Evolutionary conservation across 768 basidiomycete genomes (phyloP).

Genomic region (Rhodotorula paludigena): DNA sequence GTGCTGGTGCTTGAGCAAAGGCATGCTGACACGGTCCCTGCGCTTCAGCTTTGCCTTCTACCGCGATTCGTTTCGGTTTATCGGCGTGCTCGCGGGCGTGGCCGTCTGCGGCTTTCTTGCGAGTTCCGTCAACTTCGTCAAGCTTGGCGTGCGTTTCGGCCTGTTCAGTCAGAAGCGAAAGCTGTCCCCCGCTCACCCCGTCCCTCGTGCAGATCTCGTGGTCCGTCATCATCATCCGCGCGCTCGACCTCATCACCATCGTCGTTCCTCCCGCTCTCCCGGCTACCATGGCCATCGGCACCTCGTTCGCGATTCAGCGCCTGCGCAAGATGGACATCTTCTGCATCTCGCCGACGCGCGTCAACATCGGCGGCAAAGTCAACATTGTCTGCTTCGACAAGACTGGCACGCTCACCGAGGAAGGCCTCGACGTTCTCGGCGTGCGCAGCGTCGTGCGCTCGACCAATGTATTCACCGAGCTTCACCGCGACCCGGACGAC

Average conservation of each 20-base stretch:
- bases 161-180: too few relatives aligned
- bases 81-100: slow-evolving; percentile 82
- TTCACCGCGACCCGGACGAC: slow-evolving; percentile 78
- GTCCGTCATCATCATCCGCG: slow-evolving; percentile 85
- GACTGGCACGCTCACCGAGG: slow-evolving; percentile 96
- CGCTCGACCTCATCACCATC: slow-evolving; percentile 89
- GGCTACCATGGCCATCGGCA: slow-evolving; percentile 94
- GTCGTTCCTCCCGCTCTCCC: slow-evolving; percentile 97
- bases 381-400: slow-evolving; percentile 99
- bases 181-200: slow-evolving; percentile 21
- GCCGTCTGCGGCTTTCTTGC: slow-evolving; percentile 85
- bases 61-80: slow-evolving; percentile 66
- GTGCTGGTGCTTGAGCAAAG: too few relatives aligned
- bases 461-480: slow-evolving; percentile 73
- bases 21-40: not conserved
- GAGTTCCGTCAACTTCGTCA: slow-evolving; percentile 84
- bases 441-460: slow-evolving; percentile 77
- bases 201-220: slow-evolving; percentile 61
- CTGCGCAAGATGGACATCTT: slow-evolving; percentile 82
- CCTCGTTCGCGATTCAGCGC: slow-evolving; percentile 84
- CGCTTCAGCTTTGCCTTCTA: slow-evolving; percentile 87
- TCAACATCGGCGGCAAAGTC: slow-evolving; percentile 92
- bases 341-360: slow-evolving; percentile 91
- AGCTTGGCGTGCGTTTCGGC: slow-evolving; percentile 66
- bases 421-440: slow-evolving; percentile 93